Evolutionary conservation across 1,284 basidiomycete genomes (phyloP).

Genomic region (Trichosporon faecale): DNA sequence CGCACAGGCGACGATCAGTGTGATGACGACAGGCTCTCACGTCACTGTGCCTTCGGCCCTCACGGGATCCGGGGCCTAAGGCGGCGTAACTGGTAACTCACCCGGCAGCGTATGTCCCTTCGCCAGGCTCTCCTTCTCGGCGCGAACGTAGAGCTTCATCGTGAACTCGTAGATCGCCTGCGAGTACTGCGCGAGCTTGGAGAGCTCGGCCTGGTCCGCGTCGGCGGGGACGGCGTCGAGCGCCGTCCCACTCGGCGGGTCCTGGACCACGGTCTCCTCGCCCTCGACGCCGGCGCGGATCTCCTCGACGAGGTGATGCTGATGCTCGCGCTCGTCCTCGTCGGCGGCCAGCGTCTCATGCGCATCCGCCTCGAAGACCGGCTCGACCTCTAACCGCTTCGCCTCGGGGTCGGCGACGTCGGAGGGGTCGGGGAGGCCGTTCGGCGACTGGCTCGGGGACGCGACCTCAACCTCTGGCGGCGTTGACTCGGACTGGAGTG

Average conservation of each 20-base stretch:
- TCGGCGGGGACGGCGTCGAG: constrained; percentile 1
- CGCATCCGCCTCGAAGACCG: background rate
- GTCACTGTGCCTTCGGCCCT: too few relatives aligned
- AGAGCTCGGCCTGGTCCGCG: background rate
- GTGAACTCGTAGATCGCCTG: constrained; percentile 13
- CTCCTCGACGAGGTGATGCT: background rate
- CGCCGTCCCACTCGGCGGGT: constrained; percentile 1
- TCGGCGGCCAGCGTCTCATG: background rate
- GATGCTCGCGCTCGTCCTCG: background rate
- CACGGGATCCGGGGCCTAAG: too few relatives aligned
- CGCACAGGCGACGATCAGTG: too few relatives aligned
- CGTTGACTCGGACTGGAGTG: background rate
- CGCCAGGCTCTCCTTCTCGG: background rate
- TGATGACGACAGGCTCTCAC: background rate
- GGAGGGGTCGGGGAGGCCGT: background rate
- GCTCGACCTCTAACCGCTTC: background rate
- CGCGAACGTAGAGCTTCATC: constrained; percentile 4
- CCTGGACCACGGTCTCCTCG: constrained; percentile 4
- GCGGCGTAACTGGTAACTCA: background rate
- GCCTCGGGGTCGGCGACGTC: background rate
- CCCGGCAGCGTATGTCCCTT: constrained; percentile 5
- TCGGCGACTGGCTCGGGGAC: background rate
- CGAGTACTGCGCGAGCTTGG: constrained; percentile 7
- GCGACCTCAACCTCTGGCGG: background rate
- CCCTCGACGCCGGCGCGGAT: background rate